Conservation (phyloP, 2,329 filamentous ascomycete genomes). For the Tolypocladium cylindrosporum region DNA sequence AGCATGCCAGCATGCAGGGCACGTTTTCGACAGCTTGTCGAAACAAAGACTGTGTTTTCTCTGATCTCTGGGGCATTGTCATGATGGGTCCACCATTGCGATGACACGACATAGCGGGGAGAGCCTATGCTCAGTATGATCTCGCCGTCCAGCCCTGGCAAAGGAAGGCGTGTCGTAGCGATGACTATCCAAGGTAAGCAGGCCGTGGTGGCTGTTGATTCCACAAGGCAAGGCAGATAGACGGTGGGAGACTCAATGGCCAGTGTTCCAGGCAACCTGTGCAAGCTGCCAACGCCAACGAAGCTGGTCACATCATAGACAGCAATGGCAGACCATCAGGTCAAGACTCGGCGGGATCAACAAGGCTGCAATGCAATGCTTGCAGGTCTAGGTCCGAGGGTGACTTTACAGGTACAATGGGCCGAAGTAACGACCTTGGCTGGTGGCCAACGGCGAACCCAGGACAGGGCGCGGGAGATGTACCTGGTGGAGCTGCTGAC, state of each 20-base stretch:
- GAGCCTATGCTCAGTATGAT: no score
- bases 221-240: not conserved
- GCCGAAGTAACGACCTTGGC: not conserved
- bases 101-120: not conserved
- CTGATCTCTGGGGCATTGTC: not conserved
- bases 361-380: not conserved
- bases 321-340: not conserved
- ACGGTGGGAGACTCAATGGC: not conserved
- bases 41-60: not conserved
- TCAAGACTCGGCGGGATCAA: not conserved
- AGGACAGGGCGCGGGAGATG: not conserved
- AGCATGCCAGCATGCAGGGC: not conserved
- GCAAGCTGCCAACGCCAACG: not conserved
- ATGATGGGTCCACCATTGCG: not conserved
- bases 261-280: not conserved
- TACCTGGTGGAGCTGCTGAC: constrained; percentile 2
- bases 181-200: not conserved
- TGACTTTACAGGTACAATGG: not conserved
- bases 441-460: no score
- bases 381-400: not conserved
- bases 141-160: not conserved
- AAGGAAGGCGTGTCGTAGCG: not conserved
- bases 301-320: not conserved
- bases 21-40: not conserved
- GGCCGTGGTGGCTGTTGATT: not conserved